phyloP scores from a whole-genome alignment of 2,329 filamentous ascomycete genomes.

The Rhynchosporium graminicola region DNA sequence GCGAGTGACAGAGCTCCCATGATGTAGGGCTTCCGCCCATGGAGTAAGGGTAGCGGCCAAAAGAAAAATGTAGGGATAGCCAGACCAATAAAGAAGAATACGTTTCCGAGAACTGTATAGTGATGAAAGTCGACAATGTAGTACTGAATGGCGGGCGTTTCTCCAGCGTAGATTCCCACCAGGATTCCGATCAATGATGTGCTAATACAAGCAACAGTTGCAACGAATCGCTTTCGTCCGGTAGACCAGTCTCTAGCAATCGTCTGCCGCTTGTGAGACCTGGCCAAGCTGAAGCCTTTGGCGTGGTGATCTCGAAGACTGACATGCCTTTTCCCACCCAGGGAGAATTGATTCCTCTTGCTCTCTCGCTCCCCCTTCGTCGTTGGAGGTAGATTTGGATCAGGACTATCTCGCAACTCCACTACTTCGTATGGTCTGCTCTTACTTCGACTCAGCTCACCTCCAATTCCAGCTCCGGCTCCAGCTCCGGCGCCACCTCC shows the following conservation, averaged over 20 bases:
- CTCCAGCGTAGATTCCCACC: slow-evolving; percentile 74
- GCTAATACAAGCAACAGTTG: slow-evolving; percentile 69
- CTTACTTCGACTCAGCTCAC: slow-evolving; percentile 15
- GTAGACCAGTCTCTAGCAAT: slow-evolving; percentile 73
- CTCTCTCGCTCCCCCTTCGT: slow-evolving; percentile 21
- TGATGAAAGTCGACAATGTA: slow-evolving; percentile 70
- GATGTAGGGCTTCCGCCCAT: slow-evolving; percentile 78
- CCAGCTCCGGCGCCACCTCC: background rate
- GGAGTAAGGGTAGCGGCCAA: slow-evolving; percentile 74
- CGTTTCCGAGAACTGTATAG: slow-evolving; percentile 70
- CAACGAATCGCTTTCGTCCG: slow-evolving; percentile 66
- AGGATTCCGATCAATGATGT: slow-evolving; percentile 71
- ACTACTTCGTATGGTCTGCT: slow-evolving; percentile 21
- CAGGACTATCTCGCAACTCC: slow-evolving; percentile 31
- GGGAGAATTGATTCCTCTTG: slow-evolving; percentile 40
- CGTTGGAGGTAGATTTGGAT: slow-evolving; percentile 28
- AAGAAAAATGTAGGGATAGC: slow-evolving; percentile 68
- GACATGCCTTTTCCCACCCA: slow-evolving; percentile 55
- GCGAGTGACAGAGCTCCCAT: slow-evolving; percentile 66
- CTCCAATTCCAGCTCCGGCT: background rate
- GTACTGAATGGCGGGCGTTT: slow-evolving; percentile 79
- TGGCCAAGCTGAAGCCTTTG: slow-evolving; percentile 53
- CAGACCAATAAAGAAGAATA: slow-evolving; percentile 69
- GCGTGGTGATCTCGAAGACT: slow-evolving; percentile 49
- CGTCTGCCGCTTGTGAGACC: slow-evolving; percentile 60